Conservation (phyloP, 164 flowering plant genomes). For the Stephania cephalantha region DNA sequence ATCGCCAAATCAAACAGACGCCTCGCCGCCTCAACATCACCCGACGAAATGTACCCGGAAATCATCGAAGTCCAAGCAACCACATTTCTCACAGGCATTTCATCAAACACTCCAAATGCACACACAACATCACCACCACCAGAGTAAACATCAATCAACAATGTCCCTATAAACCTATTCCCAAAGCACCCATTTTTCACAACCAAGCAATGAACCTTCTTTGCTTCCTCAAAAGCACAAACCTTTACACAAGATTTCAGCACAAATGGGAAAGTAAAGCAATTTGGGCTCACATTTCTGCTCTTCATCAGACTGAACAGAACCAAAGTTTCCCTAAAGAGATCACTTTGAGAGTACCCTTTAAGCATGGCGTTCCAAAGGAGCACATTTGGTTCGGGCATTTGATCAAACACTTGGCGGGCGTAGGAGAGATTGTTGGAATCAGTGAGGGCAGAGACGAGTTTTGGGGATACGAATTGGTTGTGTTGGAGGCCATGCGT, state of each 20-base stretch:
- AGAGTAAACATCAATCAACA: constrained; percentile 59
- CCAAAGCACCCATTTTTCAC: constrained; percentile 41
- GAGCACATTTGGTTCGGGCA: constrained; percentile 31
- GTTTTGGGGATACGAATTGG: constrained; percentile 36
- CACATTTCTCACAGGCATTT: constrained; percentile 53
- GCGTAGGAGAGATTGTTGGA: constrained; percentile 30
- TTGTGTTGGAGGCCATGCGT: constrained; percentile 31
- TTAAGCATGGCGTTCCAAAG: constrained; percentile 54
- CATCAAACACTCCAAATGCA: constrained; percentile 48
- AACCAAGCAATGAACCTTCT: constrained; percentile 43
- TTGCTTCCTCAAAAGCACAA: constrained; percentile 33
- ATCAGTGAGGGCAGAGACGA: constrained; percentile 29
- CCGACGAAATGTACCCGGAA: constrained; percentile 31
- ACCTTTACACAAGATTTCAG: constrained; percentile 48
- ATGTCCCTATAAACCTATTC: constrained; percentile 50
- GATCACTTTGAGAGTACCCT: constrained; percentile 42
- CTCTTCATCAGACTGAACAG: constrained; percentile 42
- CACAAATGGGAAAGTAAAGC: constrained; percentile 53
- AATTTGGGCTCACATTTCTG: constrained; percentile 36
- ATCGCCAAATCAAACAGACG: constrained; percentile 48
- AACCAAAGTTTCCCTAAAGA: constrained; percentile 26
- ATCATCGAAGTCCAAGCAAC: constrained; percentile 69
- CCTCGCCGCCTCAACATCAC: constrained; percentile 40
- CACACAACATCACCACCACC: constrained; percentile 23
- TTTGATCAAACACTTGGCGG: constrained; percentile 43